Evolutionary conservation across 345 rosid species (phyloP).

Genomic region (Anacardium occidentale): DNA sequence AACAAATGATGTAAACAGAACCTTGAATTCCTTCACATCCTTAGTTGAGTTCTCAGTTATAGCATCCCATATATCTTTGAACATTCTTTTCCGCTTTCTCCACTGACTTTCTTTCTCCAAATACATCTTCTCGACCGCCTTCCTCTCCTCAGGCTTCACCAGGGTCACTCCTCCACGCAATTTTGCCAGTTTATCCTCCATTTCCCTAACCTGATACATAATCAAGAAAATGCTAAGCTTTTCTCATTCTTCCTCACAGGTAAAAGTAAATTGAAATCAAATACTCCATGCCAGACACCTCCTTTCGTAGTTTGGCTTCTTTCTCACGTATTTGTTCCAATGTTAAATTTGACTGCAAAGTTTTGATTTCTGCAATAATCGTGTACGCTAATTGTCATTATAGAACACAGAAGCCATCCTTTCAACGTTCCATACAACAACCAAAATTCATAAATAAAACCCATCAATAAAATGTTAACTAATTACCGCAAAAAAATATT

Average conservation of each 20-base stretch:
- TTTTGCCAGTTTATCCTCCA: conserved; percentile 73
- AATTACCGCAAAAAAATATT: not conserved
- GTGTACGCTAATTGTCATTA: conserved; percentile 6
- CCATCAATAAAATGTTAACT: not conserved
- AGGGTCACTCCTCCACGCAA: conserved; percentile 68
- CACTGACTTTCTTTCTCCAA: conserved; percentile 67
- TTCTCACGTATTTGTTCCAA: conserved; percentile 66
- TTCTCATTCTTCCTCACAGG: conserved; percentile 2
- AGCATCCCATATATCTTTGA: conserved; percentile 89
- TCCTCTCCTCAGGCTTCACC: conserved; percentile 82
- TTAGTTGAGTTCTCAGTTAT: conserved; percentile 82
- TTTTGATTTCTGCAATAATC: conserved; percentile 57
- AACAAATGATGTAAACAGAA: conserved; percentile 17
- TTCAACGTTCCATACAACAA: not conserved
- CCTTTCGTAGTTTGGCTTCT: conserved; percentile 57
- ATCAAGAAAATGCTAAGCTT: not conserved
- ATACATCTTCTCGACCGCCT: conserved; percentile 55
- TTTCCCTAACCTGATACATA: conserved; percentile 53
- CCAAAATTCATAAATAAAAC: too few relatives aligned
- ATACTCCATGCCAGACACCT: conserved; percentile 38
- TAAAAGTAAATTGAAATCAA: conserved; percentile 5
- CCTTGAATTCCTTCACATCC: conserved; percentile 88
- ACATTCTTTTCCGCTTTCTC: conserved; percentile 93
- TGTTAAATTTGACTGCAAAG: conserved; percentile 75
- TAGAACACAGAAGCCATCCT: not conserved